Evolutionary conservation across 176 grass and related monocot genomes (phyloP), one percentile per base, ranked within the genome.

Genomic region (Oryza glumipatula): DNA sequence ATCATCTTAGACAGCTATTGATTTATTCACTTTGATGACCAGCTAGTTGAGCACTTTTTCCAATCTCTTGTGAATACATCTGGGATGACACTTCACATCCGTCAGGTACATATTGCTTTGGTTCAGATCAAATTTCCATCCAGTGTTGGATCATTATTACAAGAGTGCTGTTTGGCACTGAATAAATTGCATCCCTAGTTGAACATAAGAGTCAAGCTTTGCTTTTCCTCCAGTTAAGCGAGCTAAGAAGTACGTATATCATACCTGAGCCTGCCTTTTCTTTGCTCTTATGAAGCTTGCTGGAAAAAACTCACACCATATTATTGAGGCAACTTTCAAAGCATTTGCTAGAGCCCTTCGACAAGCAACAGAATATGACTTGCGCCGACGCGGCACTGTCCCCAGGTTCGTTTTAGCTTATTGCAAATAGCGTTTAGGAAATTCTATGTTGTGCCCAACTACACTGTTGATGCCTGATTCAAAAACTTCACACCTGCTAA

Each of bases 11-110:
- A 41, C 39, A 41, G 39, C 39, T 41, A 41, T 41, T 41, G 6
- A 41, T 41, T 41, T 41, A 41, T 41, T 88, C 24, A 4, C 68
- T 86, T 83, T 90, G 63, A 23, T 90, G 35, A 26, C 86, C 88
- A 98, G 93, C 67, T 95, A 15, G 96, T 98, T 80, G 96, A 98
- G 64, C 96, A 98, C 76, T 94, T 98, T 41, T 95, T 96, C 82
- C 96, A 98, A 41, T 98, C 93, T 70, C 26, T 95, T 28, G 96
- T 87, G 67, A 98, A 98, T 80, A 98, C 93, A 68, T 98, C 96
- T 84, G 93, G 96, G 43, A 98, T 98, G 96, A 98, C 93, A 3
- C 93, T 98, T 87, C 96, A 98, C 78, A 95, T 98, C 71, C 91
- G 78, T 73, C 96, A 98, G 91, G 93, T 98, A 92, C 47, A 68